Evolutionary conservation across 371 early-diverging fungal genomes (phyloP).

Genomic region (Apophysomyces ossiformis): DNA sequence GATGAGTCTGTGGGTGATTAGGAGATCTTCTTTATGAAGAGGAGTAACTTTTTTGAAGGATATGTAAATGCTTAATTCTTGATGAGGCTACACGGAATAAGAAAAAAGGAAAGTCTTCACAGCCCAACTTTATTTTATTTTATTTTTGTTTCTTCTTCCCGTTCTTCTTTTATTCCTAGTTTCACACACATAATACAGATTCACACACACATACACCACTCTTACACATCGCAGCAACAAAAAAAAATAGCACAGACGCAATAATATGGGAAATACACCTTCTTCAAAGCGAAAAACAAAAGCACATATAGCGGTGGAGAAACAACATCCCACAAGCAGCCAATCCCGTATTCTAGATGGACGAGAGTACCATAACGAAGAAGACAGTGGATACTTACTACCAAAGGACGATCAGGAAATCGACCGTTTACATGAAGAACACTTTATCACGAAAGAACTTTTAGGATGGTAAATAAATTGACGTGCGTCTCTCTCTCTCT

Average conservation of each 20-base stretch:
- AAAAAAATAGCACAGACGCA: not conserved
- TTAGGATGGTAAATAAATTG: slow-evolving; percentile 39
- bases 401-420: slow-evolving; percentile 47
- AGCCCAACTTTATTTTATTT: slow-evolving; percentile 7
- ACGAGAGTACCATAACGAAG: slow-evolving; percentile 36
- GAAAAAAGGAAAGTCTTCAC: slow-evolving; percentile 9
- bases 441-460: slow-evolving; percentile 45
- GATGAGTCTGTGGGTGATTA: slow-evolving; percentile 7
- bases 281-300: slow-evolving; percentile 2
- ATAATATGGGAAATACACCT: not conserved
- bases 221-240: not conserved
- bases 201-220: not conserved
- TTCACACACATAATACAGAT: not conserved
- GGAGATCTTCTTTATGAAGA: not conserved
- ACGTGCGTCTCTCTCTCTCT: not conserved
- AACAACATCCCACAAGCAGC: not conserved
- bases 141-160: slow-evolving; percentile 10
- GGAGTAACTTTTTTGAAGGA: slow-evolving; percentile 5
- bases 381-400: slow-evolving; percentile 39
- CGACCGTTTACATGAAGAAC: slow-evolving; percentile 46
- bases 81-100: slow-evolving; percentile 11
- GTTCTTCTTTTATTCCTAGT: slow-evolving; percentile 9
- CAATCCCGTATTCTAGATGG: slow-evolving; percentile 21
- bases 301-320: slow-evolving; percentile 6
- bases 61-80: not conserved